phyloP scores from a whole-genome alignment of 495 filamentous ascomycete genomes.

The Penicillium longicatenatum region DNA sequence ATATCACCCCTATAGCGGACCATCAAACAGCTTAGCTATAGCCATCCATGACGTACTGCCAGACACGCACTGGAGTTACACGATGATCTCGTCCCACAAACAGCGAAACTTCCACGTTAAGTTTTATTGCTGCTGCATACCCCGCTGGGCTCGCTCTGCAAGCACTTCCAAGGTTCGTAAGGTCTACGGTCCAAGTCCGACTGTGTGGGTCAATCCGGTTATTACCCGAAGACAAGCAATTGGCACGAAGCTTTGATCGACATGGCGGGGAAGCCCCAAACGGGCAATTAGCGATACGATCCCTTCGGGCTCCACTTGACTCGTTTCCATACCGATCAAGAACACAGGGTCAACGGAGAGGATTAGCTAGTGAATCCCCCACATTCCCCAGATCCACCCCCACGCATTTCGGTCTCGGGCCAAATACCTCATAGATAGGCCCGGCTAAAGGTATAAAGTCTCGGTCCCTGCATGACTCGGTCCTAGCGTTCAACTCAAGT shows the following conservation, averaged over 20 bases:
- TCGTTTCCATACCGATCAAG: neutral
- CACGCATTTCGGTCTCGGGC: conserved; percentile 18
- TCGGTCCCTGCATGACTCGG: neutral
- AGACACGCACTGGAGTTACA: neutral
- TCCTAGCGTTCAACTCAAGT: neutral
- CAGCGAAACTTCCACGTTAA: neutral
- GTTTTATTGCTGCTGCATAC: neutral
- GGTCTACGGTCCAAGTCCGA: conserved; percentile 7
- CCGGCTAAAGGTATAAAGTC: conserved; percentile 7
- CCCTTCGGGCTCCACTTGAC: conserved; percentile 15
- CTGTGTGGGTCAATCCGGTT: conserved; percentile 3
- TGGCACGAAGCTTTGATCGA: conserved; percentile 17
- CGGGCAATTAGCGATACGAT: conserved; percentile 9
- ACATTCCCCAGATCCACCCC: conserved; percentile 22
- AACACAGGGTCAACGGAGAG: neutral
- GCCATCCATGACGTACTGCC: neutral
- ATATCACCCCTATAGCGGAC: too few species aligned
- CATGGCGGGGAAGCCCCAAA: conserved; percentile 7
- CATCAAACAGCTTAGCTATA: neutral
- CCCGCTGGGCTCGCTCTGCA: neutral
- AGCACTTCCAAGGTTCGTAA: neutral
- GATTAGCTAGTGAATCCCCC: conserved; percentile 2
- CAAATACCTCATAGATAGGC: conserved; percentile 15
- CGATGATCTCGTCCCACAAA: neutral
- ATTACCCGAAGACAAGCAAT: neutral